Conservation (phyloP, 495 filamentous ascomycete species). For the Podospora fimiseda region DNA sequence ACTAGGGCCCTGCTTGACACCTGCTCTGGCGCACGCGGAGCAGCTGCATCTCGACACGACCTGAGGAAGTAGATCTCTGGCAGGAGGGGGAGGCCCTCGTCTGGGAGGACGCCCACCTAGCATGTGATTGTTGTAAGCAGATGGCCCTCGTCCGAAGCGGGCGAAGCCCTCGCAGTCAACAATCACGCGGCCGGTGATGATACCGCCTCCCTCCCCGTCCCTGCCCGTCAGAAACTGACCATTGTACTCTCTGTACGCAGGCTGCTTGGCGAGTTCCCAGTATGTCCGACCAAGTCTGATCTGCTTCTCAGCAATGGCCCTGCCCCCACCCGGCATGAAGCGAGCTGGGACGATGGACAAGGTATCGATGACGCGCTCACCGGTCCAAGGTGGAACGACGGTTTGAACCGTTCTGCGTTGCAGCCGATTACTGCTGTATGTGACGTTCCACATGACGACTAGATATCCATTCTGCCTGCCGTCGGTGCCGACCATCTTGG, state of each 20-base stretch:
- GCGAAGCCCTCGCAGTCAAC: constrained; percentile 32
- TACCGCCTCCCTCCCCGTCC: constrained; percentile 2
- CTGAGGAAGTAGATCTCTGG: constrained; percentile 28
- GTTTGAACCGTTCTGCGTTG: constrained; percentile 26
- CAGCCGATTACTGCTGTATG: constrained; percentile 19
- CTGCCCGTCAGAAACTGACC: constrained; percentile 24
- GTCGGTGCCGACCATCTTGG: background rate
- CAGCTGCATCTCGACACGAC: constrained; percentile 28
- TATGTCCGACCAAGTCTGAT: constrained; percentile 27
- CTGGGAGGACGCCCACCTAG: background rate
- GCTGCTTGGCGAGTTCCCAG: constrained; percentile 34
- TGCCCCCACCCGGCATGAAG: constrained; percentile 22
- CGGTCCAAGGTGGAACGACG: constrained; percentile 23
- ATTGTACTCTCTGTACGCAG: constrained; percentile 33
- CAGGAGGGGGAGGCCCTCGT: background rate
- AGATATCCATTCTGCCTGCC: constrained; percentile 9
- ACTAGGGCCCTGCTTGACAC: constrained; percentile 10
- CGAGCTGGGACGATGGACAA: constrained; percentile 30
- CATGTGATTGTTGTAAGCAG: background rate
- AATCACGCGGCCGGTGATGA: constrained; percentile 32
- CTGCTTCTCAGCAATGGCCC: constrained; percentile 22
- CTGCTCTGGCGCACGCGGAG: constrained; percentile 14
- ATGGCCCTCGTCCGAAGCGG: constrained; percentile 16
- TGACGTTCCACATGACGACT: constrained; percentile 31
- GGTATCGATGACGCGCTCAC: constrained; percentile 28